phyloP scores from a whole-genome alignment of 345 rosid genomes.

The Isatis tinctoria region DNA sequence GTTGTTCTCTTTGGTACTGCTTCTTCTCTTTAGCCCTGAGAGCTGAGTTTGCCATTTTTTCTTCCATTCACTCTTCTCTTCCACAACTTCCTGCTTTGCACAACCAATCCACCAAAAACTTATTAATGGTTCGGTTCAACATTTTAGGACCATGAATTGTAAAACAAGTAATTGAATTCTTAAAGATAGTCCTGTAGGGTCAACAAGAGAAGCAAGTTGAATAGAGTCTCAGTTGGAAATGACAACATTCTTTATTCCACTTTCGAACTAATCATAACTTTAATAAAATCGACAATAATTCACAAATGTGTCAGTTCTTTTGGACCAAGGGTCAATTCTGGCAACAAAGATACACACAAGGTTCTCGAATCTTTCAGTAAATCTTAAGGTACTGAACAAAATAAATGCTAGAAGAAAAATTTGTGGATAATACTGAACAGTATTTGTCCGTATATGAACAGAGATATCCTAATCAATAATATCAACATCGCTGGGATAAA shows the following conservation, averaged over 20 bases:
- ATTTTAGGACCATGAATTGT: neutral
- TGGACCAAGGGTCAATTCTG: slow-evolving; percentile 21
- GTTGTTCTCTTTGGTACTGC: slow-evolving; percentile 46
- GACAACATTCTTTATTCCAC: slow-evolving; percentile 11
- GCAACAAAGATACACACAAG: neutral
- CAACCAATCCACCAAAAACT: slow-evolving; percentile 11
- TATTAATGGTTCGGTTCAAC: neutral
- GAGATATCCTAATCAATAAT: slow-evolving; percentile 9
- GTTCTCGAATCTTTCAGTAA: slow-evolving; percentile 15
- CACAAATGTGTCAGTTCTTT: neutral
- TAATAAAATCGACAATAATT: neutral
- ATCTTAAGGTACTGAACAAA: neutral
- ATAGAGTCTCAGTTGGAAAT: neutral
- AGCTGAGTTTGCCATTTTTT: slow-evolving; percentile 64
- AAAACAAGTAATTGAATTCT: neutral
- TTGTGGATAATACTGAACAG: slow-evolving; percentile 16
- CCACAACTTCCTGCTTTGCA: slow-evolving; percentile 37
- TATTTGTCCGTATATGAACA: slow-evolving; percentile 10
- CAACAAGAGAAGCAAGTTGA: neutral
- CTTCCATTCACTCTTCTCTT: slow-evolving; percentile 57
- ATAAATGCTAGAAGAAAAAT: neutral
- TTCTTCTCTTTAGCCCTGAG: slow-evolving; percentile 76
- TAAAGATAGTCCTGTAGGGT: neutral
- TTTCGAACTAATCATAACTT: neutral
- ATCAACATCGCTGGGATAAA: slow-evolving; percentile 10